Evolutionary conservation across 2,329 filamentous ascomycete genomes (phyloP), one percentile per base, ranked within the genome.

Genomic region (Ascochyta clinopodiicola): DNA sequence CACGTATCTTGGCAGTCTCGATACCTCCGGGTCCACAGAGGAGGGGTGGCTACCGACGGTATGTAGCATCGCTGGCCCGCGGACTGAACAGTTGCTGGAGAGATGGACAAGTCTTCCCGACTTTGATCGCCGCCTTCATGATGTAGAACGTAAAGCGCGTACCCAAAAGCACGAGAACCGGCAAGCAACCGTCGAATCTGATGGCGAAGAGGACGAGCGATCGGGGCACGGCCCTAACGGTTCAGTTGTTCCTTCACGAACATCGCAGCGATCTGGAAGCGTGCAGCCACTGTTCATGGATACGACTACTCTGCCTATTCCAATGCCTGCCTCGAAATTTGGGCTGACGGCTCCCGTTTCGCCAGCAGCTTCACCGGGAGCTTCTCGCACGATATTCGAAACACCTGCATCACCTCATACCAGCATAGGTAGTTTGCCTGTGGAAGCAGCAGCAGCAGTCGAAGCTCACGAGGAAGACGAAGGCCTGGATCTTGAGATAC

Each of bases 181-280:
- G 37, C 73, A 75, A 47, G 64, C 72, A 3, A 73, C 65, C 22
- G 71, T 75, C 1, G 71, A 74, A 32, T 73, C 72, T 8, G 72
- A 73, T 31, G 70, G 67, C 32, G 73, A 75, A 29, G 70, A 74
- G 35, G 67, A 74, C 6, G 38, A 59, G 17, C 42, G 22, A 39
- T 63, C 60, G 6, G 62, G 56, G 32, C 46, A 61, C 13, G 40
- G 59, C 9, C 43, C 54, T 8, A 56, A 59, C 25, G 48, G 59
- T 27, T 39, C 53, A 44, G 60, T 56, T 15, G 21, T 59, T 22
- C 31, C 44, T 7, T 51, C 62, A 12, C 51, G 62, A 31, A 47
- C 64, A 42, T 55, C 59, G 36, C 59, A 52, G 12, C 64, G 57
- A 22, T 48, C 68, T 47, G 61, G 56, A 12, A 66, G 57, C 25